A percentile compares a stretch with the other conserved stretches of the same genome.
phyloP scores from a whole-genome alignment of 1,284 basidiomycete species.

The Fomitopsis pinicola region DNA sequence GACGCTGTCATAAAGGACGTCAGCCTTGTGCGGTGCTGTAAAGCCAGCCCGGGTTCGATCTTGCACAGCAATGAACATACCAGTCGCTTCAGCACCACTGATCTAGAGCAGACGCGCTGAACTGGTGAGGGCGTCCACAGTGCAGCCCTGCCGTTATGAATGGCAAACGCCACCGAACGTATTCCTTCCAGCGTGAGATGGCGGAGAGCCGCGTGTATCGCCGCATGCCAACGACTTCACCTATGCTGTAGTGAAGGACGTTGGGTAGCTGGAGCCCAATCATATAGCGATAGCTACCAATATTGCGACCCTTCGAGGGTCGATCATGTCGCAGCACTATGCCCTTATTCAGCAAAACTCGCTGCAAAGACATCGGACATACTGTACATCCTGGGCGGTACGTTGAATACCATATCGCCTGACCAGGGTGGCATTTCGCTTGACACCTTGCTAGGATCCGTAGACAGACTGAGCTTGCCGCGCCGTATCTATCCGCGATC shows the following conservation, averaged over 20 bases:
- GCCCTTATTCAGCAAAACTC: background rate
- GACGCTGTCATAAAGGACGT: background rate
- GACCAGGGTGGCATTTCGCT: background rate
- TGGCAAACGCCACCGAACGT: background rate
- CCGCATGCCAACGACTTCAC: background rate
- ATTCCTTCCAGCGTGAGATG: background rate
- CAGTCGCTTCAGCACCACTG: background rate
- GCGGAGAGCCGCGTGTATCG: too few relatives aligned
- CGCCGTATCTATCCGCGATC: background rate
- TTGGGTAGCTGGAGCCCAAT: background rate
- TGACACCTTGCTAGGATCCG: background rate
- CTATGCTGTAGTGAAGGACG: background rate
- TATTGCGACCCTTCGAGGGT: background rate
- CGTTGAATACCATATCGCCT: background rate
- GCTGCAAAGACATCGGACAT: background rate
- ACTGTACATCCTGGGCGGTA: background rate
- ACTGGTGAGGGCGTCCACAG: background rate
- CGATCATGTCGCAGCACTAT: background rate
- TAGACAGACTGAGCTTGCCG: background rate
- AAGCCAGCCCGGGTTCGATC: background rate
- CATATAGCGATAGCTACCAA: background rate
- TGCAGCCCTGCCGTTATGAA: background rate
- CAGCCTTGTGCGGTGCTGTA: background rate
- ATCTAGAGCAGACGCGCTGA: background rate
- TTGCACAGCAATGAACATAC: background rate